A percentile compares a stretch with the other conserved stretches of the same genome.
These are phyloP conservation scores for Colletotrichum orchidophilum DNA, from an alignment of 2,329 filamentous ascomycete genomes.

Conservation along the genomic window DNA sequence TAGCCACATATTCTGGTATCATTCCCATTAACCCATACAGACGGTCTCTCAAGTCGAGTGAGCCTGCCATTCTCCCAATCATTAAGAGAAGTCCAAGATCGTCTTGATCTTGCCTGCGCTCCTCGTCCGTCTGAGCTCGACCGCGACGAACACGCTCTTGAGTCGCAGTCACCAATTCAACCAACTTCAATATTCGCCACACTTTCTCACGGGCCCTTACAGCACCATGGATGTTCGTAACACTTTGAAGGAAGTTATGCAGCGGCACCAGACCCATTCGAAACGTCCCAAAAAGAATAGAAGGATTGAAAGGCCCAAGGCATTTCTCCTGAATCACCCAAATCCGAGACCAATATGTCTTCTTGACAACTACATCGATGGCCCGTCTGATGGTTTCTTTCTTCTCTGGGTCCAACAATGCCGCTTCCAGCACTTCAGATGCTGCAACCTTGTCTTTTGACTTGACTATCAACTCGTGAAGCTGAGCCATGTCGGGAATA, in stretches of 20 bases:
- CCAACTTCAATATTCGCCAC: constrained; percentile 18
- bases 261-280: constrained; percentile 12
- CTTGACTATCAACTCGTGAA: constrained; percentile 9
- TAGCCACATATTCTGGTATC: constrained; percentile 22
- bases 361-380: constrained; percentile 6
- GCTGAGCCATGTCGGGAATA: constrained; percentile 18
- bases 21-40: constrained; percentile 21
- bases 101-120: constrained; percentile 16
- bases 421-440: neutral
- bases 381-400: neutral
- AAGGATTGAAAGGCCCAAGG: constrained; percentile 18
- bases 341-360: constrained; percentile 14
- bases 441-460: neutral
- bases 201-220: constrained; percentile 21
- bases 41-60: constrained; percentile 15
- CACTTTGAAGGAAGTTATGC: constrained; percentile 15
- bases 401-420: neutral
- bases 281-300: constrained; percentile 24
- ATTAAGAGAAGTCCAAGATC: constrained; percentile 9
- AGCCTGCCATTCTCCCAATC: constrained; percentile 19
- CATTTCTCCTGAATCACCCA: constrained; percentile 29
- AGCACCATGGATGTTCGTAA: constrained; percentile 2
- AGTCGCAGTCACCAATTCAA: constrained; percentile 7
- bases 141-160: constrained; percentile 17
- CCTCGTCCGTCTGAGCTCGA: neutral